Evolutionary conservation across 1,284 basidiomycete species (phyloP), one percentile per base, ranked within the genome.

Genomic region (Cystobasidium slooffiae): DNA sequence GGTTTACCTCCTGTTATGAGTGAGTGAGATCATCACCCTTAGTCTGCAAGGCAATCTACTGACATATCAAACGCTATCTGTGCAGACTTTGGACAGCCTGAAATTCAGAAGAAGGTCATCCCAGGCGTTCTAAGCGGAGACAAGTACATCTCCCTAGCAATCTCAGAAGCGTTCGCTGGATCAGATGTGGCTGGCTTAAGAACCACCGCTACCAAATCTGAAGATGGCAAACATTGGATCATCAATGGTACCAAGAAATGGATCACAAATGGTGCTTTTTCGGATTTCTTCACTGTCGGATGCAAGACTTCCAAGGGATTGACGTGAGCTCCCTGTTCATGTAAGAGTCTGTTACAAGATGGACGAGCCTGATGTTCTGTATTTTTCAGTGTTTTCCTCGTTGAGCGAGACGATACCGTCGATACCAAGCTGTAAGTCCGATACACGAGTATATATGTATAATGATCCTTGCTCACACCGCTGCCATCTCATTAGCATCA

Each of bases 111-210:
- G 74, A 88, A 88, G 79, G 85, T 97, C 75, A 85, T 96, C 24
- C 89, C 91, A 49, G 92, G 93, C 24, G 88, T 95, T 3, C 85
- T 97, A 55, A 84, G 86, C 10, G 93, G 90, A 22, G 90, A 90
- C 82, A 95, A 93, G 82, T 94, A 92, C 75, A 87, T 87, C 79
- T 84, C 89, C 77, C 86, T 98, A 67, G 94, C 94, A 43, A 91
- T 97, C 76, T 87, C 88, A n/a, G 91, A 92, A 82, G 93, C 95
- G 0, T 92, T 92, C 78, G 95, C 94, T 3, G 94, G 94, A 6
- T 79, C 78, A 7, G 79, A 80, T 49, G 79, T 80, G 41, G 82
- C 83, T 70, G 83, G 83, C 46, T 76, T 84, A 37, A 76, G 89
- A 81, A 94, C 91, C 9, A 91, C 88, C 4, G 95, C 95, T 9